Evolutionary conservation across 1,284 basidiomycete genomes (phyloP), one percentile per base, ranked within the genome.

Genomic region (Phellopilus nigrolimitatus): DNA sequence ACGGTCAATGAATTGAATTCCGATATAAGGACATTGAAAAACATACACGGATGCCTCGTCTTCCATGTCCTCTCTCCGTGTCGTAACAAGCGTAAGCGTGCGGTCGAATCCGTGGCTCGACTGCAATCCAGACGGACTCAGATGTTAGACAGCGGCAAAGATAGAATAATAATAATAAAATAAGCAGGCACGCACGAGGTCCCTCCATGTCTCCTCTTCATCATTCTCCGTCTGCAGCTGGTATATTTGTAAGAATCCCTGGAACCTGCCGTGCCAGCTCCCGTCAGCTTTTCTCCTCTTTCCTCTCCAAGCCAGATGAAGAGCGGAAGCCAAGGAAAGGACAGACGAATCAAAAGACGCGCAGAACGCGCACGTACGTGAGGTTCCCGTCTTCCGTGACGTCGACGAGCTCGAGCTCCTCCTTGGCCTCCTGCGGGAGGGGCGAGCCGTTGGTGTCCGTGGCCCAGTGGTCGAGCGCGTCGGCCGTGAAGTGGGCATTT

Each of bases 191-290:
- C 78, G 60, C 60, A 87, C 84, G 57, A 89, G 68, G 70, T 89
- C 87, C 63, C 75, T 72, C 86, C 85, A 89, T 7, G 87, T 89
- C 66, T 90, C 87, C 63, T 84, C 84, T 61, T 87, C 84, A 56
- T 89, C 87, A 57, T 81, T 87, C 60, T 87, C 83, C 1, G 86
- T 88, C 64, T 90, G 87, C 24, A 89, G 65, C 60, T 87, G 84
- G 61, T 89, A 89, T 43, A 89, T 78, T 62, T 88, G 85, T 61
- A 88, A 61, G 62, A 90, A 89, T 2, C 87, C 87, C 62, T 83
- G 80, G 62, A 87, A 80, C 19, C 85, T 88, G 53, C 17, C 36
- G 31, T 33, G n/a, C 31, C 3, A 9, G 6, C 3, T 6, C 31
- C 6, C 31, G 6, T 33, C 31, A 33, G 31, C 31, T n/a, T n/a